These are phyloP conservation scores for Wallacemonas sp. DNA, from an alignment of 208 protist genomes.

Conservation along the genomic window DNA sequence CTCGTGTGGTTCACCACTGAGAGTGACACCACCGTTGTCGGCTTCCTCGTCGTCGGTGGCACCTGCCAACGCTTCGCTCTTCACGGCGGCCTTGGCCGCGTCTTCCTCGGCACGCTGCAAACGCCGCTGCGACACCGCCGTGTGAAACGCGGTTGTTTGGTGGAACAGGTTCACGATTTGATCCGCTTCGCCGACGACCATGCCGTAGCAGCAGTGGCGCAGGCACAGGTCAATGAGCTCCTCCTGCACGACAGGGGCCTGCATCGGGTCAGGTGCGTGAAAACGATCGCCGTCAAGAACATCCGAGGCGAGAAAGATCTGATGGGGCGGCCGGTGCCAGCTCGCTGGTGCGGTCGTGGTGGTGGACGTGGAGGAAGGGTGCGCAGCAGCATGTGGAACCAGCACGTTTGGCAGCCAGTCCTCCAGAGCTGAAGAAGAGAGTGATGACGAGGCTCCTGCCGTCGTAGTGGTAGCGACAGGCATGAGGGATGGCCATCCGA, in stretches of 20 bases:
- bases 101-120: slow-evolving; percentile 8
- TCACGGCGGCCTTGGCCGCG: background rate
- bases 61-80: slow-evolving; percentile 10
- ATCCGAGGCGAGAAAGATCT: slow-evolving; percentile 61
- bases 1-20: no score
- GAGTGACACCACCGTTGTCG: background rate
- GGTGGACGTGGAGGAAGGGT: no score
- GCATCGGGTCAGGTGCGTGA: slow-evolving; percentile 39
- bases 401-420: slow-evolving; percentile 3
- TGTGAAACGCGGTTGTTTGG: slow-evolving; percentile 20
- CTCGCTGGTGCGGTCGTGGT: slow-evolving; percentile 4
- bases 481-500: background rate
- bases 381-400: background rate
- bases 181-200: slow-evolving; percentile 79
- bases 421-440: background rate
- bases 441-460: no score
- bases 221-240: slow-evolving; percentile 62
- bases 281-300: slow-evolving; percentile 53
- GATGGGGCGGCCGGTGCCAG: background rate
- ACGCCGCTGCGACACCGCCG: slow-evolving; percentile 18
- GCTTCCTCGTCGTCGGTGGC: background rate
- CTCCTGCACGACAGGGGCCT: slow-evolving; percentile 69
- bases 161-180: slow-evolving; percentile 54
- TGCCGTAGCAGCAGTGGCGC: slow-evolving; percentile 55
- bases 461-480: no score